phyloP scores from a whole-genome alignment of 768 basidiomycete species.

The Calocera viscosa region DNA sequence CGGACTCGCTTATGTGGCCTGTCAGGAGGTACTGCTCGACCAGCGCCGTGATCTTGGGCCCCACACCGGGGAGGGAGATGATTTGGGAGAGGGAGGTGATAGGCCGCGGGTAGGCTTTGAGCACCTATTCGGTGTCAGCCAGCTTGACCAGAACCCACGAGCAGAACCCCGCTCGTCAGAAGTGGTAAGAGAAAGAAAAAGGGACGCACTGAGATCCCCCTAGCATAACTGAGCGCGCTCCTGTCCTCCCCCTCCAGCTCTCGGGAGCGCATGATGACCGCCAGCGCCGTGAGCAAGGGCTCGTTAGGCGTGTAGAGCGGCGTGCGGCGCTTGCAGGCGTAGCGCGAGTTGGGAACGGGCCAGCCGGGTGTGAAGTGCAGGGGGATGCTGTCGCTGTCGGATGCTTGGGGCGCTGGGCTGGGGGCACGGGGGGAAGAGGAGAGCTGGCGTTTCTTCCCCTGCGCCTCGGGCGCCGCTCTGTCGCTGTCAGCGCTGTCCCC shows the following conservation, averaged over 20 bases:
- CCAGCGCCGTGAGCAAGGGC: constrained; percentile 43
- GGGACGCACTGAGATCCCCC: constrained; percentile 52
- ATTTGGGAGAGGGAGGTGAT: neutral
- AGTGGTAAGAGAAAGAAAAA: neutral
- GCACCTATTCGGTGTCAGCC: neutral
- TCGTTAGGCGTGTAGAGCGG: constrained; percentile 63
- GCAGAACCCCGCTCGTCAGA: neutral
- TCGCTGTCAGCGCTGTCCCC: neutral
- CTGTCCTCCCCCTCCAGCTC: constrained; percentile 53
- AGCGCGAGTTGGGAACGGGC: constrained; percentile 26
- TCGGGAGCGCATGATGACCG: constrained; percentile 44
- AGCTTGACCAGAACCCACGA: neutral
- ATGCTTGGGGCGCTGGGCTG: neutral
- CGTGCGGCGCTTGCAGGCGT: constrained; percentile 50
- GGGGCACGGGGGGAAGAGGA: no score
- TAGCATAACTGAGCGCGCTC: constrained; percentile 58
- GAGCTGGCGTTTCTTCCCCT: no score
- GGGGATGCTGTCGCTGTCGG: neutral
- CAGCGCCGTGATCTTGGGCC: neutral
- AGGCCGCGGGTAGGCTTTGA: neutral
- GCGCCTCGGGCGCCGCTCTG: neutral
- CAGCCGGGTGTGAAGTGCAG: neutral
- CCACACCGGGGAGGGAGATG: neutral
- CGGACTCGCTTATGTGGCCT: constrained; percentile 21
- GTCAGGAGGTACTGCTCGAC: constrained; percentile 25